These are phyloP conservation scores for Teratosphaeria zuluensis DNA, from an alignment of 2,329 filamentous ascomycete species.

Conservation along the genomic window DNA sequence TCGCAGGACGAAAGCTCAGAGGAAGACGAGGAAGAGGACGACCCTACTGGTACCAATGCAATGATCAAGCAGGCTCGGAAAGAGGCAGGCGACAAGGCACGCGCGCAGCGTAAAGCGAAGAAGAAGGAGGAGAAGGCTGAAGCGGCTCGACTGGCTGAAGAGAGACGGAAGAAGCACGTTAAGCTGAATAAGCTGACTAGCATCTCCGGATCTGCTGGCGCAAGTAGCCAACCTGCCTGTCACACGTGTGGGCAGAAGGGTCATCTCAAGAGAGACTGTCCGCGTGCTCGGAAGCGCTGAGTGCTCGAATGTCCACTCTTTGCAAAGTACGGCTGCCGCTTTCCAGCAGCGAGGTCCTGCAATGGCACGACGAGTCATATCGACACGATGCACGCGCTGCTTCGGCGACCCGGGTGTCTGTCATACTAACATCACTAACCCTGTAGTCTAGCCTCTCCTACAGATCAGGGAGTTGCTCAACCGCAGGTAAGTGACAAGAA, in stretches of 20 bases:
- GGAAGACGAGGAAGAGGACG: constrained; percentile 32
- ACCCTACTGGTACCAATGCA: constrained; percentile 30
- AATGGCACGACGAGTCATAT: neutral
- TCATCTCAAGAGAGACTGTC: constrained; percentile 51
- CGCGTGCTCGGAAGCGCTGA: constrained; percentile 18
- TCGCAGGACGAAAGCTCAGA: constrained; percentile 24
- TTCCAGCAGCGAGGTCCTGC: neutral
- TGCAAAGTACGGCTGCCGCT: neutral
- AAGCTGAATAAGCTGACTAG: constrained; percentile 47
- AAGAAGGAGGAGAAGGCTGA: constrained; percentile 41
- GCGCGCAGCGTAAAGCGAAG: constrained; percentile 36
- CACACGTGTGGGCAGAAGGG: constrained; percentile 53
- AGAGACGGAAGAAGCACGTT: constrained; percentile 55
- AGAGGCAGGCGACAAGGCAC: constrained; percentile 34
- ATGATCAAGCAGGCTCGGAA: constrained; percentile 38
- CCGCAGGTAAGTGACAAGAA: neutral
- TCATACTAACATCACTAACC: neutral
- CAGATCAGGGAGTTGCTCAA: neutral
- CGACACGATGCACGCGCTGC: neutral
- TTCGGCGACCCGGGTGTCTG: neutral
- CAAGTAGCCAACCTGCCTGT: constrained; percentile 38
- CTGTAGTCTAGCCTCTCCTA: neutral
- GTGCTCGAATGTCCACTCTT: neutral
- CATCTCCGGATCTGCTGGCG: constrained; percentile 43
- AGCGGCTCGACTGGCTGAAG: constrained; percentile 45